Conservation (phyloP, 192 early-diverging fungal species). For the Dissophora ornata region DNA sequence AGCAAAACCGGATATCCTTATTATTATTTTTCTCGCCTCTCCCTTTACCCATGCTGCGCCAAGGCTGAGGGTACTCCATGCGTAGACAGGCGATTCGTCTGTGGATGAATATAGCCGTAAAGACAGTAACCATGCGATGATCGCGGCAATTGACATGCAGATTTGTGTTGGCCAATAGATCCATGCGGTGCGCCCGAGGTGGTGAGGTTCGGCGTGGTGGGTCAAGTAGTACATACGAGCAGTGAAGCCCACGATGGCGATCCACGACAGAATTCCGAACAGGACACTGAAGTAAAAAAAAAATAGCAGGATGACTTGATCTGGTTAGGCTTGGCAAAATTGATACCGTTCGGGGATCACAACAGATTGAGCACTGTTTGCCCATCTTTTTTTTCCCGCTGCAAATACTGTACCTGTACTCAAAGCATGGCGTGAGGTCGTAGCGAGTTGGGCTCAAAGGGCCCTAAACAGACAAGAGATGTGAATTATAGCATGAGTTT, state of each 20-base stretch:
- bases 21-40: too few relatives aligned
- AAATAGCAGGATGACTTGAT: too few relatives aligned
- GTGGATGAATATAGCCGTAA: background rate
- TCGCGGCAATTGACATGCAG: conserved; percentile 12
- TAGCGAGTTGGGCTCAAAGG: conserved; percentile 41
- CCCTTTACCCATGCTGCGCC: conserved; percentile 24
- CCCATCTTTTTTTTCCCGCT: too few relatives aligned
- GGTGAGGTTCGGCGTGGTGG: conserved; percentile 1
- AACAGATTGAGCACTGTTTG: too few relatives aligned
- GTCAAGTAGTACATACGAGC: conserved; percentile 3
- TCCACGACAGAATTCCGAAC: background rate
- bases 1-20: too few relatives aligned
- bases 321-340: too few relatives aligned
- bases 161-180: conserved; percentile 47
- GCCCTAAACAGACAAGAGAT: conserved; percentile 14
- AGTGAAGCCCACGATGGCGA: conserved; percentile 6
- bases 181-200: conserved; percentile 27
- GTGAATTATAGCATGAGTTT: too few relatives aligned
- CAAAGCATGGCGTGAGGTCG: conserved; percentile 46
- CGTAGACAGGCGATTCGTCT: background rate
- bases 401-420: too few relatives aligned
- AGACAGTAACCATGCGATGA: background rate
- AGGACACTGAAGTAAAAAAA: conserved; percentile 8
- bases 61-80: conserved; percentile 17
- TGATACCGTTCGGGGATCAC: too few relatives aligned